Conservation (phyloP, 179 eudicot genomes). For the Gypsophila paniculata region DNA sequence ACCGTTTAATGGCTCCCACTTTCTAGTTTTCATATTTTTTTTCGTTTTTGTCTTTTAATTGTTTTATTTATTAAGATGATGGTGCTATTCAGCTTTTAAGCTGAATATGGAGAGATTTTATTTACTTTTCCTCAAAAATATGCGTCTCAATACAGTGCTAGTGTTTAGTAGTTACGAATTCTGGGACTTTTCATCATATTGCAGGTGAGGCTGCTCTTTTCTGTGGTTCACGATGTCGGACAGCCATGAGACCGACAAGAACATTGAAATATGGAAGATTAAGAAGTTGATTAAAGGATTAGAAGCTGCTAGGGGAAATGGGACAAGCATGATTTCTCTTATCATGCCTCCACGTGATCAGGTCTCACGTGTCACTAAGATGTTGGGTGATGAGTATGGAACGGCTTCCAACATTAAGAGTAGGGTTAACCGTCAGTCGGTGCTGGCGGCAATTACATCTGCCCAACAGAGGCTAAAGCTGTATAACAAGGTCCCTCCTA, state of each 20-base stretch:
- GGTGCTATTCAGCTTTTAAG: not conserved
- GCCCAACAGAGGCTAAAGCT: slow-evolving; percentile 30
- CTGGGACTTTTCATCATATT: not conserved
- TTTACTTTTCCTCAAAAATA: not conserved
- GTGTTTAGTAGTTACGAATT: slow-evolving; percentile 10
- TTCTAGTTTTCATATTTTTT: too few relatives aligned
- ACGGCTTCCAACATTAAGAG: slow-evolving; percentile 37
- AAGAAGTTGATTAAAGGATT: slow-evolving; percentile 31
- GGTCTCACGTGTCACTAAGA: slow-evolving; percentile 31
- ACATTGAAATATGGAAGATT: slow-evolving; percentile 34
- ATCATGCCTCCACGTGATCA: slow-evolving; percentile 38
- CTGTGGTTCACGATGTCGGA: slow-evolving; percentile 24
- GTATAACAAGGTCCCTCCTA: slow-evolving; percentile 35
- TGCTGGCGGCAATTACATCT: slow-evolving; percentile 34
- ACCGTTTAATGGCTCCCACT: too few relatives aligned
- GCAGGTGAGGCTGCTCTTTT: slow-evolving; percentile 10
- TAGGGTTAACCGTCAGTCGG: slow-evolving; percentile 36
- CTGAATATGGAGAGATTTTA: not conserved
- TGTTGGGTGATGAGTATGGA: slow-evolving; percentile 36
- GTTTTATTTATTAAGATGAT: too few relatives aligned
- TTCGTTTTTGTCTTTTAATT: not conserved
- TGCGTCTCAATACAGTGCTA: not conserved
- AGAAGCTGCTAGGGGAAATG: slow-evolving; percentile 37
- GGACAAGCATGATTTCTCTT: slow-evolving; percentile 34
- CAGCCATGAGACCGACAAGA: slow-evolving; percentile 29